A percentile compares a stretch with the other conserved stretches of the same genome.
Conservation (phyloP, 345 rosid genomes). For the Brassica juncea region DNA sequence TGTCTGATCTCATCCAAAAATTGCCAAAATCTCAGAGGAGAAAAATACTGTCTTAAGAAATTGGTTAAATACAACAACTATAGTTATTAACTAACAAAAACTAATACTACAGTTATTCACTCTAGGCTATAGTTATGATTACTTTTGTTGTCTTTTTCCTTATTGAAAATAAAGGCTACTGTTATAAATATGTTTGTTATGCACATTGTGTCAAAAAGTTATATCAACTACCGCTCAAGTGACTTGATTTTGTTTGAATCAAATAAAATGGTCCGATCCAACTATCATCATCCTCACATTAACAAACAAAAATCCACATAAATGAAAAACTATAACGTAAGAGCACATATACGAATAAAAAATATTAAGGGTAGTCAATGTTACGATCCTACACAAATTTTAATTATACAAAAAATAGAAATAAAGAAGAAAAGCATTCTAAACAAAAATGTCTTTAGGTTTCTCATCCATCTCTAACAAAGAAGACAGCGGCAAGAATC, state of each 20-base stretch:
- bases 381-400: constrained; percentile 30
- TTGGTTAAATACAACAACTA: not conserved
- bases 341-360: not conserved
- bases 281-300: not conserved
- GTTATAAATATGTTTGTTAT: not conserved
- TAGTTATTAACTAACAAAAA: not conserved
- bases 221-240: not conserved
- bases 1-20: not conserved
- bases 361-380: constrained; percentile 3
- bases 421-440: not conserved
- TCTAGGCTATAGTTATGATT: not conserved
- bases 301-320: not conserved
- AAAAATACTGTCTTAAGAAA: constrained; percentile 1
- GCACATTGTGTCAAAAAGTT: not conserved
- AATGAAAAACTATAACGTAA: not conserved
- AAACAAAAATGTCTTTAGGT: constrained; percentile 33
- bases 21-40: constrained; percentile 4
- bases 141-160: not conserved
- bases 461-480: constrained; percentile 45
- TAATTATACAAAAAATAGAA: constrained; percentile 8
- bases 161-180: not conserved
- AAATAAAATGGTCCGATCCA: not conserved
- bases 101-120: not conserved
- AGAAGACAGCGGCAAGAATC: constrained; percentile 48
- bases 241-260: not conserved